These are phyloP conservation scores for Aristolochia californica DNA, from an alignment of 164 flowering plant genomes.

Conservation along the genomic window DNA sequence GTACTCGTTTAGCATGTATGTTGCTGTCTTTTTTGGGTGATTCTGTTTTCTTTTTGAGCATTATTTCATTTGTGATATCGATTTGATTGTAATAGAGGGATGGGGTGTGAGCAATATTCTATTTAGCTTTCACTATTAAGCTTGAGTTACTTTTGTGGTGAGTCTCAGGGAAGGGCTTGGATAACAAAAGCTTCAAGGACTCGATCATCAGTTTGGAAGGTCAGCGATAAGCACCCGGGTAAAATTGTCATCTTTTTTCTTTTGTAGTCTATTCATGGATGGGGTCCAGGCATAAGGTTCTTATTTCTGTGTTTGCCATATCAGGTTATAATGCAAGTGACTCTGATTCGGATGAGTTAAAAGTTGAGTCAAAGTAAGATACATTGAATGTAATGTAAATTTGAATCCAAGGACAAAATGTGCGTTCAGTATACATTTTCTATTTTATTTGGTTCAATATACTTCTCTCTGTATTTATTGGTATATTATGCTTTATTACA, in stretches of 20 bases:
- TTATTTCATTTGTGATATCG: no score
- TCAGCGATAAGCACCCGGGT: slow-evolving; percentile 72
- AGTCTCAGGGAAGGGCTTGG: slow-evolving; percentile 65
- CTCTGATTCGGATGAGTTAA: slow-evolving; percentile 60
- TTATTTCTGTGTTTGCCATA: not conserved
- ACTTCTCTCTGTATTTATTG: no score
- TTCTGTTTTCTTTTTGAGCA: no score
- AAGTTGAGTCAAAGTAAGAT: slow-evolving; percentile 15
- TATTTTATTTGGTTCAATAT: no score
- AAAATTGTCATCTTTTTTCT: not conserved
- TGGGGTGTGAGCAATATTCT: not conserved
- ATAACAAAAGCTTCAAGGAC: slow-evolving; percentile 57
- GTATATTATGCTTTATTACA: no score
- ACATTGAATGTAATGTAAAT: not conserved
- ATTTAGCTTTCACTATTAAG: not conserved
- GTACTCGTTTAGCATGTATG: no score
- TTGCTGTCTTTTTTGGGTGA: no score
- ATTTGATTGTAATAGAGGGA: no score
- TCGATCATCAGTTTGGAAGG: slow-evolving; percentile 69
- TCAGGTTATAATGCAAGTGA: slow-evolving; percentile 74
- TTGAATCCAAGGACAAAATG: slow-evolving; percentile 7
- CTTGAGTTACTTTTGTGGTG: not conserved
- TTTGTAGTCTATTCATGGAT: not conserved
- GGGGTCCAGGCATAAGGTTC: not conserved
- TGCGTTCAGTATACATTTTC: slow-evolving; percentile 12